Conservation (phyloP, 495 filamentous ascomycete genomes). For the Glutinoglossum americanum region DNA sequence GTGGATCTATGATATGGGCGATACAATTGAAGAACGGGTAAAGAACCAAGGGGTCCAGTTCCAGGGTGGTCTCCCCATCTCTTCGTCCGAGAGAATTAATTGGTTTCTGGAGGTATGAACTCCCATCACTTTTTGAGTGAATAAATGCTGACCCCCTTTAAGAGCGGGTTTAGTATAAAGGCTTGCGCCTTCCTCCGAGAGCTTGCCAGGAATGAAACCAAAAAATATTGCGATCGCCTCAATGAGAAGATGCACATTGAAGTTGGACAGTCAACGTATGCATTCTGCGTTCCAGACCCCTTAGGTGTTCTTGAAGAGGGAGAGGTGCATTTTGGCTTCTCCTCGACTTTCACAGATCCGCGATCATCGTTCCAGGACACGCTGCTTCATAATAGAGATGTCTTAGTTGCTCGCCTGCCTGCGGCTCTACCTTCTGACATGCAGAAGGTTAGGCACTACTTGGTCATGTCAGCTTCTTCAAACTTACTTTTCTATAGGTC, state of each 20-base stretch:
- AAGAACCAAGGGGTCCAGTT: slow-evolving; percentile 17
- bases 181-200: slow-evolving; percentile 36
- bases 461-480: background rate
- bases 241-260: slow-evolving; percentile 45
- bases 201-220: slow-evolving; percentile 30
- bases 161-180: slow-evolving; percentile 43
- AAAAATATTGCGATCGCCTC: slow-evolving; percentile 30
- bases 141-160: background rate
- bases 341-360: slow-evolving; percentile 36
- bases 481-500: slow-evolving; percentile 13
- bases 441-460: slow-evolving; percentile 30
- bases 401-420: slow-evolving; percentile 71
- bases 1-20: slow-evolving; percentile 28
- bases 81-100: slow-evolving; percentile 26
- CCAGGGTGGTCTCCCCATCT: slow-evolving; percentile 30
- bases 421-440: slow-evolving; percentile 68
- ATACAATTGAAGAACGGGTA: slow-evolving; percentile 10
- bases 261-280: slow-evolving; percentile 52
- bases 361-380: slow-evolving; percentile 31
- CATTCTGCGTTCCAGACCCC: slow-evolving; percentile 69
- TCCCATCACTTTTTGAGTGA: background rate
- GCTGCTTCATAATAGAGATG: slow-evolving; percentile 42
- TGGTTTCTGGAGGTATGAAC: slow-evolving; percentile 29
- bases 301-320: slow-evolving; percentile 43
- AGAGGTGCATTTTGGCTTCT: slow-evolving; percentile 68